Conservation (phyloP, 805 yeast genomes). For the Metschnikowia similis region DNA sequence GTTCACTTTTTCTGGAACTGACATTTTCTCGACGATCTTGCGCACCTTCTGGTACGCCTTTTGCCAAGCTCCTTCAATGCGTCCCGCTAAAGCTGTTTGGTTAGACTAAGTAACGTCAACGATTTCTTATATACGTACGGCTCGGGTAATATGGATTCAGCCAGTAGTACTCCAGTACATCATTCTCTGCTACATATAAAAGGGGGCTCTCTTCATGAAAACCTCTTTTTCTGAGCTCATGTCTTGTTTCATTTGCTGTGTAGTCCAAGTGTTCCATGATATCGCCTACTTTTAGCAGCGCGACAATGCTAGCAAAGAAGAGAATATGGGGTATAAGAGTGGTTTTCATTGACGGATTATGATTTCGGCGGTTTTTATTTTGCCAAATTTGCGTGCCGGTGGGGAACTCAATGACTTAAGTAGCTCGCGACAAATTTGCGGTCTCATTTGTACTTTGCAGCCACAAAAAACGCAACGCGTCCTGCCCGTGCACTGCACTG, state of each 20-base stretch:
- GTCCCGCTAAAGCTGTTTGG: conserved; percentile 39
- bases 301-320: conserved; percentile 2
- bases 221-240: conserved; percentile 17
- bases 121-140: conserved; percentile 27
- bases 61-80: conserved; percentile 51
- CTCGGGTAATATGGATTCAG: conserved; percentile 33
- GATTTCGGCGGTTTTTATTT: not conserved
- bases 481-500: not conserved
- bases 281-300: conserved; percentile 13
- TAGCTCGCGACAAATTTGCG: not conserved
- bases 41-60: conserved; percentile 54
- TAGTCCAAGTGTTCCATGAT: conserved; percentile 7
- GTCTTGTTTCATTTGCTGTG: conserved; percentile 9
- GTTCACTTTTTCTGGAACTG: conserved; percentile 56
- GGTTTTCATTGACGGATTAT: not conserved
- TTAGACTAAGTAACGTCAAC: conserved; percentile 4
- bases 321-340: not conserved
- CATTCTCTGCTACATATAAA: conserved; percentile 25
- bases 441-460: not conserved
- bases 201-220: conserved; percentile 32
- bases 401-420: not conserved
- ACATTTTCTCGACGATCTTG: conserved; percentile 51
- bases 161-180: conserved; percentile 24
- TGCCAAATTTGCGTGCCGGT: not conserved
- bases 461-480: not conserved